Conservation (phyloP, 306 rosid genomes). For the Ormosia semicastrata region DNA sequence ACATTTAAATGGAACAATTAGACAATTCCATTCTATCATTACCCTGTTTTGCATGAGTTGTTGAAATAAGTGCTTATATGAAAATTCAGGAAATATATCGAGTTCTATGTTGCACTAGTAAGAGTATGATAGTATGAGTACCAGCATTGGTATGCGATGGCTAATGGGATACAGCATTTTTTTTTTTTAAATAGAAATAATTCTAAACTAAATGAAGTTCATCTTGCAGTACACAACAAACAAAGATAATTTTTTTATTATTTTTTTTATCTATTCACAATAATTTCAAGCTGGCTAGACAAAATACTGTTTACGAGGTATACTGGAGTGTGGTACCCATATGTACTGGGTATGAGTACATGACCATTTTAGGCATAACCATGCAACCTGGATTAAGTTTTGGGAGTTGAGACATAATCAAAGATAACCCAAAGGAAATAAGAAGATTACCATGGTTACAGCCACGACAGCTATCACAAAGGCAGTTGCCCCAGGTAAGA, state of each 20-base stretch:
- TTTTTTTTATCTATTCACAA: not conserved
- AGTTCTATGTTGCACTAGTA: not conserved
- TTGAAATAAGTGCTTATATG: conserved; percentile 15
- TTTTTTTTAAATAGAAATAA: not conserved
- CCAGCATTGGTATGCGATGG: not conserved
- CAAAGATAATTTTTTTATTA: not conserved
- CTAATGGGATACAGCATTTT: not conserved
- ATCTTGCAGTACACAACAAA: not conserved
- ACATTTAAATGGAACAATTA: not conserved
- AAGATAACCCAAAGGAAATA: conserved; percentile 14
- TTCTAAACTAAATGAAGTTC: not conserved
- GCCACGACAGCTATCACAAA: conserved; percentile 56
- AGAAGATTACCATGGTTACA: conserved; percentile 44
- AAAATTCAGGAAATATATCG: conserved; percentile 18
- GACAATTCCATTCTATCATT: not conserved
- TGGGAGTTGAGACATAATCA: conserved; percentile 15
- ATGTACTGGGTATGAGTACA: not conserved
- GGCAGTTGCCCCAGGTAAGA: conserved; percentile 72
- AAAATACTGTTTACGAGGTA: conserved; percentile 3
- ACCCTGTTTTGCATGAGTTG: not conserved
- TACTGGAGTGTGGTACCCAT: not conserved
- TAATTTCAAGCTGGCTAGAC: conserved; percentile 6
- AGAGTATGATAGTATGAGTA: not conserved
- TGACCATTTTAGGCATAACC: conserved; percentile 17
- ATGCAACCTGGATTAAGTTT: not conserved